Evolutionary conservation across 2,329 filamentous ascomycete species (phyloP), one percentile per base, ranked within the genome.

Genomic region (Colletotrichum sp.): DNA sequence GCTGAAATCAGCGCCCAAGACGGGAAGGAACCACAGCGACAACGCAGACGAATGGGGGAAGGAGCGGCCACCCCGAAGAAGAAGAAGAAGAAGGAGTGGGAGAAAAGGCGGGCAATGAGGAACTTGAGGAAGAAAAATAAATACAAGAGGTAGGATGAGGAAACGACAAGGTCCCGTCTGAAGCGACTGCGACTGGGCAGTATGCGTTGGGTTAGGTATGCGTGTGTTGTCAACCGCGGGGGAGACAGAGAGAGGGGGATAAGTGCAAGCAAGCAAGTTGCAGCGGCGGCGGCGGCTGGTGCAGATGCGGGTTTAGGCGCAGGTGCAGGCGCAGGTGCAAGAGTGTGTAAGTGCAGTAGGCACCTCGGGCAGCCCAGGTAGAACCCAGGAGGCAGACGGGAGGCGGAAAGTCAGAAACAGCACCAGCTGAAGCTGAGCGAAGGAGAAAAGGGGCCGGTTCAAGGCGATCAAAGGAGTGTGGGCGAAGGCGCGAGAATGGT

Each of bases 381-480:
- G 58, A 61, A 32, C 18, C n/a, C 27, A 32, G 58, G 32, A 30
- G 58, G n/a, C 58, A 32, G 58, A 32, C 58, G 30, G 28, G 58
- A 61, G 56, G 28, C 43, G 34, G 70, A 60, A 52, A 16, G 56
- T 48, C 58, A 72, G 69, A 67, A 72, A 48, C 55, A 75, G 69
- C 60, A 61, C 36, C 55, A 70, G 67, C 55, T 48, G 55, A 64
- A 32, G 43, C 43, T 52, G 43, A 52, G 43, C n/a, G 60, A 56
- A 43, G 58, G 36, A 48, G 32, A 69, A 75, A 74, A 69, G 27
- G 74, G 74, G 70, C 70, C 70, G 43, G 64, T 56, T 74, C 58
- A 52, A 76, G 70, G 64, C 58, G 74, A 66, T 76, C 70, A 76
- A 76, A 76, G 74, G 48, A 76, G 64, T 60, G 65, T 48, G 70